phyloP scores from a whole-genome alignment of 148 eudicot genomes.

The Rhododendron ferrugineum region DNA sequence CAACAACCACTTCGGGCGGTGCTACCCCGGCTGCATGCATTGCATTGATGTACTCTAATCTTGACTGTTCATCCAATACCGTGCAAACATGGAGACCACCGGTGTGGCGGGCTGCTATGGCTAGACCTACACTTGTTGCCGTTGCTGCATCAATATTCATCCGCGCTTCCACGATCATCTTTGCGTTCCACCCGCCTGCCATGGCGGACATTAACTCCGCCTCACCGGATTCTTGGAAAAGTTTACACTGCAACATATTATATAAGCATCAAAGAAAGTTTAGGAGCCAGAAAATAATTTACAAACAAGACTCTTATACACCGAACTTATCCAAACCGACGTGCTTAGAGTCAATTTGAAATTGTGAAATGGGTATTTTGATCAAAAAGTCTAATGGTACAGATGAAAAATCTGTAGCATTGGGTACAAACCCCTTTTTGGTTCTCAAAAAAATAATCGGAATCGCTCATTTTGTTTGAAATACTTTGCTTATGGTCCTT shows the following conservation, averaged over 20 bases:
- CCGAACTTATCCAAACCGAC: neutral
- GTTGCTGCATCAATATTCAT: constrained; percentile 2
- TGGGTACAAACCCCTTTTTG: too few relatives aligned
- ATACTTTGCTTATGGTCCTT: too few relatives aligned
- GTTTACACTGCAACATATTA: constrained; percentile 23
- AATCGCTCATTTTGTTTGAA: too few relatives aligned
- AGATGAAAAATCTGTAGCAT: too few relatives aligned
- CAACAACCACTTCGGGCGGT: constrained; percentile 34
- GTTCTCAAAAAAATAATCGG: too few relatives aligned
- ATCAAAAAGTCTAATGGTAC: too few relatives aligned
- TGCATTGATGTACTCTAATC: constrained; percentile 10
- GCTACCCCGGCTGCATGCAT: constrained; percentile 16
- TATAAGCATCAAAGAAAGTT: neutral
- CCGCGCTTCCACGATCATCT: constrained; percentile 32
- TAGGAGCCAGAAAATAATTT: neutral
- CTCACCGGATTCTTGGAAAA: constrained; percentile 20
- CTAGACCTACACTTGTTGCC: constrained; percentile 33
- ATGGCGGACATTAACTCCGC: constrained; percentile 41
- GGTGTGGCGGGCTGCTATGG: constrained; percentile 30
- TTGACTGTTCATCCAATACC: constrained; percentile 30
- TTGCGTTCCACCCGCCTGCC: constrained; percentile 46
- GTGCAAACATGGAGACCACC: constrained; percentile 37
- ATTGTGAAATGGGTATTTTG: neutral
- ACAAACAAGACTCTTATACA: neutral
- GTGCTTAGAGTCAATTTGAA: neutral